Evolutionary conservation across 73 alveolate genomes (phyloP).

Genomic region (Paramecium bursaria): DNA sequence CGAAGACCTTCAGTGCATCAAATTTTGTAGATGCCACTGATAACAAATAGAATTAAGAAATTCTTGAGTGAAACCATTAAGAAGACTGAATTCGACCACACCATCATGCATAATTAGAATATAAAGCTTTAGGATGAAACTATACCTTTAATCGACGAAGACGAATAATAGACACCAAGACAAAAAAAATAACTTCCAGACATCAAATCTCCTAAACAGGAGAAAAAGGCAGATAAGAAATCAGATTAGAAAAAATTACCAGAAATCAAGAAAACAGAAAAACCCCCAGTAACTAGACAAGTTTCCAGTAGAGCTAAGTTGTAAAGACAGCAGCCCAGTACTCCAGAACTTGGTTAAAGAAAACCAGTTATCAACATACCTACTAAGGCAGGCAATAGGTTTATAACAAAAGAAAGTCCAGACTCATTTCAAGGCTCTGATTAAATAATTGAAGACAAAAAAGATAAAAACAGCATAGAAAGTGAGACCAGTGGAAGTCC

Average conservation of each 20-base stretch:
- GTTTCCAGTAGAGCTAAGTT: neutral
- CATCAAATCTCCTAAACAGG: neutral
- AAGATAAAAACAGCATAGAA: neutral
- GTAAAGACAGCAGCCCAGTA: neutral
- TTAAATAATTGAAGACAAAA: conserved; percentile 9
- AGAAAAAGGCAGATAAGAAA: neutral
- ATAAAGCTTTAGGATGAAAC: conserved; percentile 21
- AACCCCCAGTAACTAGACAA: conserved; percentile 15
- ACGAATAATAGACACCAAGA: neutral
- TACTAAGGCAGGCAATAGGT: neutral
- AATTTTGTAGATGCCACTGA: conserved; percentile 79
- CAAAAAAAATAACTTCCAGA: conserved; percentile 40
- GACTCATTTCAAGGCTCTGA: conserved; percentile 50
- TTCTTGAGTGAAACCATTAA: conserved; percentile 80
- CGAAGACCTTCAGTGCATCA: conserved; percentile 86
- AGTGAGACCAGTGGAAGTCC: neutral
- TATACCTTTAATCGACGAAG: conserved; percentile 31
- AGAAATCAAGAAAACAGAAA: conserved; percentile 46
- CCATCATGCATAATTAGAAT: conserved; percentile 77
- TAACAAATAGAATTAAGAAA: conserved; percentile 76
- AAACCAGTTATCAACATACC: neutral
- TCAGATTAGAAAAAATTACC: conserved; percentile 10
- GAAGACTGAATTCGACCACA: conserved; percentile 87
- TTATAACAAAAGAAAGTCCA: conserved; percentile 53
- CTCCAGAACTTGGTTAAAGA: conserved; percentile 5